Evolutionary conservation across 306 rosid genomes (phyloP), one percentile per base, ranked within the genome.

Genomic region (Elaeagnus macrophylla): DNA sequence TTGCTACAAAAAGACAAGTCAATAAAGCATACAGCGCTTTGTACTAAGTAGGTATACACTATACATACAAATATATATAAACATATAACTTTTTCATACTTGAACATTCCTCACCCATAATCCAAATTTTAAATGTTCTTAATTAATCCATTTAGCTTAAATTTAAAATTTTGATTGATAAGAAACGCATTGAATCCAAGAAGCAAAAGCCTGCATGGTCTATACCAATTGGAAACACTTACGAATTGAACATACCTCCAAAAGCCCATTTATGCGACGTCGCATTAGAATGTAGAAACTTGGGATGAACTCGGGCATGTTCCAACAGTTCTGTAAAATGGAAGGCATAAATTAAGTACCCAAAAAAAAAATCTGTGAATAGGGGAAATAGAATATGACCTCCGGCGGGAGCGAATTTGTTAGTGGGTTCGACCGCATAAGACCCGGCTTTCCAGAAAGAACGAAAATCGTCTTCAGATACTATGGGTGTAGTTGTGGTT

Each of bases 211-310:
- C 32, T 25, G 32, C 32, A n/a, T 13, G 15, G 15, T 6, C 7
- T 8, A 44, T 44, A 11, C 54, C 53, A 25, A 10, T 25, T 25
- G 32, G 32, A 25, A 25, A 25, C 38, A 43, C 45, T 10, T n/a
- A 9, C 10, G 10, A 19, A 6, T 58, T 10, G 32, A 35, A 12
- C 45, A 52, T 51, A 90, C 97, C 97, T 67, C 97, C 97, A 75
- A 91, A 91, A 46, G 97, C 96, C 97, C 97, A 91, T 54, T 82
- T 91, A 75, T 91, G 97, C 3, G 97, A 86, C 40, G 97, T 91
- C 5, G 97, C 97, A 66, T 91, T 91, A 5, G 97, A 83, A 79
- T 91, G 97, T 59, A 91, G 96, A 80, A 91, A 91, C 81, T 84
- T 91, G 35, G 97, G 97, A 67, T 86, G 95, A 59, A 91, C 96